Evolutionary conservation across 495 filamentous ascomycete species (phyloP).

Genomic region (Chaetomidium leptoderma): DNA sequence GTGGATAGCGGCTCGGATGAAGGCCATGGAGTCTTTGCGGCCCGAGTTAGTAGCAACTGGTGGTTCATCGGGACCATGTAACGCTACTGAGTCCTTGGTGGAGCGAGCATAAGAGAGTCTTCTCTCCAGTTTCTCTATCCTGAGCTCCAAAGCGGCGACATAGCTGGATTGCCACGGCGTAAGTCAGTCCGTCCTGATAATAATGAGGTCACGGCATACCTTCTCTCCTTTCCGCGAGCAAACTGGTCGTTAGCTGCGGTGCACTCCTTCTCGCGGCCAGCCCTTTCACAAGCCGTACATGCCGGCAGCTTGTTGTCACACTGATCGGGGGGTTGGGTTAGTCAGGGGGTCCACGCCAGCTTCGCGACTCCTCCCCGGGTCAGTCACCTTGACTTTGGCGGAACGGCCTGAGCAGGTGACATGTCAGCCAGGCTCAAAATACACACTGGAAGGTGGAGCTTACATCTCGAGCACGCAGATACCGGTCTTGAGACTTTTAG

Average conservation of each 20-base stretch:
- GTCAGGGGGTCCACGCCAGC: slow-evolving; percentile 9
- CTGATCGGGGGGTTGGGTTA: slow-evolving; percentile 31
- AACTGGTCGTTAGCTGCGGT: slow-evolving; percentile 94
- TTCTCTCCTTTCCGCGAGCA: slow-evolving; percentile 87
- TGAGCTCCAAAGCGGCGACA: slow-evolving; percentile 83
- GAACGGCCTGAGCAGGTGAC: slow-evolving; percentile 51
- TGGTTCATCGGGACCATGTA: slow-evolving; percentile 43
- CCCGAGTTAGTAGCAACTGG: slow-evolving; percentile 39
- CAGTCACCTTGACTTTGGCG: slow-evolving; percentile 73
- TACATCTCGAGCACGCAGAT: slow-evolving; percentile 86
- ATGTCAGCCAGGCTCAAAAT: slow-evolving; percentile 22
- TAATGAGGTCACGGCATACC: slow-evolving; percentile 32
- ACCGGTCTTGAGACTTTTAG: slow-evolving; percentile 88
- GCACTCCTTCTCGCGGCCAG: slow-evolving; percentile 73
- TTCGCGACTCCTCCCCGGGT: background rate
- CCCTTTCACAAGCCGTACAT: slow-evolving; percentile 87
- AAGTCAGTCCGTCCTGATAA: background rate
- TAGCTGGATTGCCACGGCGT: slow-evolving; percentile 50
- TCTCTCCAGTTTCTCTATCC: slow-evolving; percentile 79
- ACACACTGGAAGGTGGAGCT: slow-evolving; percentile 19
- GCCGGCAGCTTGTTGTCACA: slow-evolving; percentile 93
- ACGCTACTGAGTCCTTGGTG: slow-evolving; percentile 51
- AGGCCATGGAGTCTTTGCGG: slow-evolving; percentile 56
- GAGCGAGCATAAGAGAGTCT: slow-evolving; percentile 58
- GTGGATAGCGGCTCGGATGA: slow-evolving; percentile 55